phyloP scores from a whole-genome alignment of 2,329 filamentous ascomycete genomes.

The Penicillium digitatum region DNA sequence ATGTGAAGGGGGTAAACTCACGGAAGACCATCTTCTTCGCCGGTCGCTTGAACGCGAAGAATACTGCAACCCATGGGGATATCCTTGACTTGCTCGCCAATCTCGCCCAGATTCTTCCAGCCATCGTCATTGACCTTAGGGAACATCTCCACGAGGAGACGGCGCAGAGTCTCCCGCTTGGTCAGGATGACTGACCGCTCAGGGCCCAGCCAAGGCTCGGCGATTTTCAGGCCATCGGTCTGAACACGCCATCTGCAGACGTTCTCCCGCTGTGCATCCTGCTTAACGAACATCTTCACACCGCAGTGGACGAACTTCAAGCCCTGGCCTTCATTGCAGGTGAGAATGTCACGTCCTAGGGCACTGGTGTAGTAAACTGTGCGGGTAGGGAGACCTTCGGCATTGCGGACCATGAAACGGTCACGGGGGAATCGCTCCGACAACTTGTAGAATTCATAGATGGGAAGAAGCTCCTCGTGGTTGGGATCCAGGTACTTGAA shows the following conservation, averaged over 20 bases:
- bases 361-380: constrained; percentile 94
- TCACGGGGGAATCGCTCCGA: constrained; percentile 80
- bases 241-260: constrained; percentile 95
- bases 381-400: constrained; percentile 78
- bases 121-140: constrained; percentile 74
- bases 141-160: constrained; percentile 93
- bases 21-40: constrained; percentile 56
- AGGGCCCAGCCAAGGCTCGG: constrained; percentile 84
- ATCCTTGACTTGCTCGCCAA: constrained; percentile 74
- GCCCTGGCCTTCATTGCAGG: constrained; percentile 80
- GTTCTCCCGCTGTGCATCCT: constrained; percentile 80
- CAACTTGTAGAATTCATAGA: constrained; percentile 81
- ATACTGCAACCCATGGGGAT: constrained; percentile 91
- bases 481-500: constrained; percentile 82
- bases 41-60: constrained; percentile 73
- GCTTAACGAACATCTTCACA: constrained; percentile 99
- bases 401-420: constrained; percentile 95
- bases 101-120: constrained; percentile 76
- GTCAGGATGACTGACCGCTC: constrained; percentile 69
- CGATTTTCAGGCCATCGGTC: constrained; percentile 84
- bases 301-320: constrained; percentile 96
- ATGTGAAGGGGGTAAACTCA: constrained; percentile 25
- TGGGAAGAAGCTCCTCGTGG: constrained; percentile 71
- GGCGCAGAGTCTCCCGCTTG: constrained; percentile 73
- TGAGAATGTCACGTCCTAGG: constrained; percentile 78